phyloP scores from a whole-genome alignment of 441 rosid species.

The Adansonia rubrostipa region DNA sequence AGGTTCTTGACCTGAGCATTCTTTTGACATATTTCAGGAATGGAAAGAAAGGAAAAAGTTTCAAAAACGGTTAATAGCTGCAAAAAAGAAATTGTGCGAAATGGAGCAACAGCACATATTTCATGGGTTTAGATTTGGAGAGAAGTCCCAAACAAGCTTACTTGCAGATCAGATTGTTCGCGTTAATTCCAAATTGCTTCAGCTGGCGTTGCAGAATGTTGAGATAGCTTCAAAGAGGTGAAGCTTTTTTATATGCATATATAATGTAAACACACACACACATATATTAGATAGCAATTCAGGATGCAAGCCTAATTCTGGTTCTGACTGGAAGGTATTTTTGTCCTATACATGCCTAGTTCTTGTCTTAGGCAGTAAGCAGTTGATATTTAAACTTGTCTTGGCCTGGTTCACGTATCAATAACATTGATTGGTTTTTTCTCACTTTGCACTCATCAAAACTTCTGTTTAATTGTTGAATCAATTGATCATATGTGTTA shows the following conservation, averaged over 20 bases:
- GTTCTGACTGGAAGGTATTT: slow-evolving; percentile 19
- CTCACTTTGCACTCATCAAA: slow-evolving; percentile 1
- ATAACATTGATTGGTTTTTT: background rate
- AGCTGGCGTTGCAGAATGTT: slow-evolving; percentile 65
- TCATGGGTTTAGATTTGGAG: slow-evolving; percentile 79
- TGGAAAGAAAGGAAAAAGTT: slow-evolving; percentile 87
- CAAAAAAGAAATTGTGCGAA: slow-evolving; percentile 82
- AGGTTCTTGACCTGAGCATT: background rate
- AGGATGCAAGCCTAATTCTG: slow-evolving; percentile 20
- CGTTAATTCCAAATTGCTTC: slow-evolving; percentile 75
- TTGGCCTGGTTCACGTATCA: background rate
- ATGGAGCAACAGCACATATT: slow-evolving; percentile 87
- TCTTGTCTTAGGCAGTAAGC: background rate
- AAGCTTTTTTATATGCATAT: slow-evolving; percentile 20
- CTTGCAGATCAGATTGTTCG: slow-evolving; percentile 74
- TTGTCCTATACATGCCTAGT: background rate
- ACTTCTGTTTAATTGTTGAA: background rate
- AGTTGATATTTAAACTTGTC: background rate
- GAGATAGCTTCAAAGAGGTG: slow-evolving; percentile 64
- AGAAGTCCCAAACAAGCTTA: slow-evolving; percentile 65
- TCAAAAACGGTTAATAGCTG: slow-evolving; percentile 78
- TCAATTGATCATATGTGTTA: background rate
- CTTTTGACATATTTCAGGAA: slow-evolving; percentile 52
- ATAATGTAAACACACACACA: background rate
- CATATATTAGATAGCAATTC: background rate